A percentile compares a stretch with the other conserved stretches of the same genome.
Evolutionary conservation across 352 stramenopile species (phyloP).

Genomic region (Lagenidium sp.): DNA sequence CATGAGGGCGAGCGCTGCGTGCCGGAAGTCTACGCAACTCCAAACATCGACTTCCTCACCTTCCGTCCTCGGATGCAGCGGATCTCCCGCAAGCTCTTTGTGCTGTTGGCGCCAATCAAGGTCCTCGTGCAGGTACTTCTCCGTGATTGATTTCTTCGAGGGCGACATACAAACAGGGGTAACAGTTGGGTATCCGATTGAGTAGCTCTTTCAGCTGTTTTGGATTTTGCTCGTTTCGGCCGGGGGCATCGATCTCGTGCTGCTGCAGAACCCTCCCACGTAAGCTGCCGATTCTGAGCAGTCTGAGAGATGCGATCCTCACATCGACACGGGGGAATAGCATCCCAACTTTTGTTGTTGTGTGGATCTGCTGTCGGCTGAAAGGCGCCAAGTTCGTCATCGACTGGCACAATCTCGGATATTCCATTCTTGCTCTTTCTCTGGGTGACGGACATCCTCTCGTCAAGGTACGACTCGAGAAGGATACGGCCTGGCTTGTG

Average conservation of each 20-base stretch:
- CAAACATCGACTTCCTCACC: slow-evolving; percentile 67
- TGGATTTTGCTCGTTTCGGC: slow-evolving; percentile 63
- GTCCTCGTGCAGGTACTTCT: slow-evolving; percentile 46
- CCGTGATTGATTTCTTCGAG: not conserved
- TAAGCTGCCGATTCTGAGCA: slow-evolving; percentile 11
- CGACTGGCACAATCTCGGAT: slow-evolving; percentile 99
- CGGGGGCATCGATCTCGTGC: slow-evolving; percentile 84
- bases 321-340: too few relatives aligned
- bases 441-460: slow-evolving; percentile 44
- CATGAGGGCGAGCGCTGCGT: slow-evolving; percentile 90
- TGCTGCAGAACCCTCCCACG: slow-evolving; percentile 98
- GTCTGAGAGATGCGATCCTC: too few relatives aligned
- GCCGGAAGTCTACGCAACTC: slow-evolving; percentile 43
- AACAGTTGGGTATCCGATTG: not conserved
- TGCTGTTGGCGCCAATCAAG: slow-evolving; percentile 79
- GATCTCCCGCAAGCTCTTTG: slow-evolving; percentile 53
- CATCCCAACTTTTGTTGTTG: slow-evolving; percentile 93
- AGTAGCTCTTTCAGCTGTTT: slow-evolving; percentile 73
- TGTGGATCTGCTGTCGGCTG: slow-evolving; percentile 63
- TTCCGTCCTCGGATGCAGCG: slow-evolving; percentile 61
- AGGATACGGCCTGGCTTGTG: too few relatives aligned
- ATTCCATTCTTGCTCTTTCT: slow-evolving; percentile 92
- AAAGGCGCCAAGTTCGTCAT: slow-evolving; percentile 92
- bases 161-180: too few relatives aligned
- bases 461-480: slow-evolving; percentile 76